Evolutionary conservation across 257 asterid genomes (phyloP), one percentile per base, ranked within the genome.

Genomic region (Euphrasia confusa): DNA sequence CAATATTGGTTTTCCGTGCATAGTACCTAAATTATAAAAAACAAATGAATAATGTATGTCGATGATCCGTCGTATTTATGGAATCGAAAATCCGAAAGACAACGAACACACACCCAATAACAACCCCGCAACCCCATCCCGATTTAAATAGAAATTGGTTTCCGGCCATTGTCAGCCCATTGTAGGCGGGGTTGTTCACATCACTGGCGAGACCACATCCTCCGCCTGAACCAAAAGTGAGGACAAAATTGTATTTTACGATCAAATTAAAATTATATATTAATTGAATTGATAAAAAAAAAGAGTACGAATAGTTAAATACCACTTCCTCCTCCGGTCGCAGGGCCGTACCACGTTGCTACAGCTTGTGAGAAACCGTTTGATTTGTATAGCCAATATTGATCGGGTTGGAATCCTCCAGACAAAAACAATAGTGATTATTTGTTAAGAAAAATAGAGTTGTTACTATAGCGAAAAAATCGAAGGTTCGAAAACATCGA

Each of bases 1-100:
- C 78, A 74, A 10, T 5, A 24, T 21, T 56, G 57, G 26, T 74
- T n/a, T 52, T 45, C 21, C 11, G 71, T 58, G 45, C 78, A 74
- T 68, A 33, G 58, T 24, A 74, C 68, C 11, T 7, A 28, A 28
- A 28, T n/a, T n/a, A n/a, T n/a, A n/a, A n/a, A n/a, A n/a, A n/a
- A n/a, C n/a, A n/a, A n/a, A n/a, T n/a, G n/a, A n/a, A n/a, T n/a
- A n/a, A n/a, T n/a, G n/a, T n/a, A n/a, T n/a, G n/a, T 1, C 40
- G 2, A 0, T 10, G 13, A 42, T 42, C 2, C 11, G 7, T 42
- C 5, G 14, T 10, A 12, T 10, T 1, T 9, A 40, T 40, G 10
- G 4, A 9, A 9, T 28, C 49, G 14, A 48, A 13, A 48, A 48
- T n/a, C n/a, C n/a, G n/a, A n/a, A n/a, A n/a, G n/a, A n/a, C n/a